Evolutionary conservation across 2,329 filamentous ascomycete genomes (phyloP).

Genomic region (Ceratocystis albifundus): DNA sequence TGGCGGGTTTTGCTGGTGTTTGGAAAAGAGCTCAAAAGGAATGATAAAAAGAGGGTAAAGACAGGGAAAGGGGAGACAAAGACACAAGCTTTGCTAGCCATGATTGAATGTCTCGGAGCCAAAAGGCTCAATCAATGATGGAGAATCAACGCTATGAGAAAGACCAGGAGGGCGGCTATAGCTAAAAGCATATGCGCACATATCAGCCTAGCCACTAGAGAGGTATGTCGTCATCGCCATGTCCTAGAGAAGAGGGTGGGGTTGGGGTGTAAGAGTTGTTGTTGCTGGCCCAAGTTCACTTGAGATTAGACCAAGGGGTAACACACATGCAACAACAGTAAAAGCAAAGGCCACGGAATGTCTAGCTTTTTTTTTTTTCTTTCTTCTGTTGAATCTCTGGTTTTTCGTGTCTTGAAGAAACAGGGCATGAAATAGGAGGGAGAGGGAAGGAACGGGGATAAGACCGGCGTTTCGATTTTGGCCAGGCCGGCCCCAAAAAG

Average conservation of each 20-base stretch:
- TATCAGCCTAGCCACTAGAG: not conserved
- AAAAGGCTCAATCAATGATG: not conserved
- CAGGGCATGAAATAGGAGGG: not conserved
- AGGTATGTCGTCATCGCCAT: constrained; percentile 3
- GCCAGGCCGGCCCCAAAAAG: not conserved
- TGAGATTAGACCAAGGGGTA: not conserved
- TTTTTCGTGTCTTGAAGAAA: not conserved
- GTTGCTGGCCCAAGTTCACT: not conserved
- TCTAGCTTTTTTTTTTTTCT: not conserved
- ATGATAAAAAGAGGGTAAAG: not conserved
- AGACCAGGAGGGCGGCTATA: not conserved
- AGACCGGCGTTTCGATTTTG: not conserved
- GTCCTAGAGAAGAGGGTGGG: not conserved
- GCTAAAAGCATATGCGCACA: not conserved
- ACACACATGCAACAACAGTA: not conserved
- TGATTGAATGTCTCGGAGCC: not conserved
- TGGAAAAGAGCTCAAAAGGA: too few relatives aligned
- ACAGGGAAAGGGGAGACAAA: not conserved
- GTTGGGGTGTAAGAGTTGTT: too few relatives aligned
- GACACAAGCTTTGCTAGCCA: not conserved
- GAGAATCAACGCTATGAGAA: not conserved
- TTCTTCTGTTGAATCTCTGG: not conserved
- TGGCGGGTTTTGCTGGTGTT: too few relatives aligned
- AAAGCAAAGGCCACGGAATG: not conserved
- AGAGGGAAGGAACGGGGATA: not conserved